phyloP scores from a whole-genome alignment of 1,284 basidiomycete genomes.

The Moesziomyces aphidis region DNA sequence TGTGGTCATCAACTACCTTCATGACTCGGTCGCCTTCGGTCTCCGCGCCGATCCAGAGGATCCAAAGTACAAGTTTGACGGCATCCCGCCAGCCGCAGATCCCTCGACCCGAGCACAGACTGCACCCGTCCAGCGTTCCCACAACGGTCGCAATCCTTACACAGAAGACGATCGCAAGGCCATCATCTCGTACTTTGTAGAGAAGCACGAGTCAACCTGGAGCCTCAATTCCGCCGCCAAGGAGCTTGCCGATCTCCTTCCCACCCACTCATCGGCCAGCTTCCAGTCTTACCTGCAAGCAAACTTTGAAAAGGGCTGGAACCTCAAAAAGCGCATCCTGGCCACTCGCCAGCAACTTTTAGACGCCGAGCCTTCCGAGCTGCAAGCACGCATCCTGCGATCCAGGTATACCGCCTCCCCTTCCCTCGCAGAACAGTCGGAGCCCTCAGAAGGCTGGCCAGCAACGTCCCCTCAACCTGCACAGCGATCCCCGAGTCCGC shows the following conservation, averaged over 20 bases:
- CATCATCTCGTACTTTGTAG: constrained; percentile 42
- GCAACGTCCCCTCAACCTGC: constrained; percentile 2
- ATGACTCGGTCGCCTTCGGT: constrained; percentile 17
- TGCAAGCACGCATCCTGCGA: constrained; percentile 33
- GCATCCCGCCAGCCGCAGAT: not conserved
- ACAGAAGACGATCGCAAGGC: constrained; percentile 28
- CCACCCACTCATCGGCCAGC: constrained; percentile 44
- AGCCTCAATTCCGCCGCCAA: constrained; percentile 49
- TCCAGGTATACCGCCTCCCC: constrained; percentile 36
- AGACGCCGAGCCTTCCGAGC: constrained; percentile 22
- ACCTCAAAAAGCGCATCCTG: constrained; percentile 22
- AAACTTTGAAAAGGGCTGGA: constrained; percentile 45
- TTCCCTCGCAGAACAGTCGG: constrained; percentile 22
- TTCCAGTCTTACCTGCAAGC: constrained; percentile 48
- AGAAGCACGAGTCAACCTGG: constrained; percentile 23
- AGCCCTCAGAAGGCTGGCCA: constrained; percentile 34
- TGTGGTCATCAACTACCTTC: constrained; percentile 27
- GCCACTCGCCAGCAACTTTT: constrained; percentile 19
- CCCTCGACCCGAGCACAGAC: constrained; percentile 5
- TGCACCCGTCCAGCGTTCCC: constrained; percentile 2
- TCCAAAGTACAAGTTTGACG: constrained; percentile 36
- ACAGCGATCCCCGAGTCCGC: not conserved
- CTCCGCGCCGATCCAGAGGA: constrained; percentile 16
- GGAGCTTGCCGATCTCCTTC: constrained; percentile 26
- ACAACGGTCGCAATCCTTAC: constrained; percentile 38